These are phyloP conservation scores for Psilocybe cubensis DNA, from an alignment of 768 basidiomycete species.

Conservation along the genomic window DNA sequence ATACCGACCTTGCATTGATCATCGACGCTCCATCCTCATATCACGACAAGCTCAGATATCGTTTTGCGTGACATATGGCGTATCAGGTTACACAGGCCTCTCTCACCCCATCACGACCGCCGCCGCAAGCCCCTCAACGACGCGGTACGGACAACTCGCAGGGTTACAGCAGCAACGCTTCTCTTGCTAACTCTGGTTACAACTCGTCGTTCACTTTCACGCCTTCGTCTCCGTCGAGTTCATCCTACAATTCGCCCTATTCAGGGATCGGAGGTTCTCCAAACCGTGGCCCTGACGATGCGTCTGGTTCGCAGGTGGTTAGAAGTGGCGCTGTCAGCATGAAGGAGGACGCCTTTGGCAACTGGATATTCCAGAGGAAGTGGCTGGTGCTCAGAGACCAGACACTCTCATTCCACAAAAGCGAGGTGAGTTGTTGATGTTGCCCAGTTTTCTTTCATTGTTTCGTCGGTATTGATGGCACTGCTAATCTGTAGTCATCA, in stretches of 20 bases:
- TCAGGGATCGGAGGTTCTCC: slow-evolving; percentile 85
- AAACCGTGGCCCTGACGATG: slow-evolving; percentile 46
- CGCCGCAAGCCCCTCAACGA: slow-evolving; percentile 69
- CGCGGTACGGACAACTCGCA: slow-evolving; percentile 43
- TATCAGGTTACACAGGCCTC: slow-evolving; percentile 51
- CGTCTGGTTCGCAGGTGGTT: slow-evolving; percentile 51
- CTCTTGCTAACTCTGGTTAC: slow-evolving; percentile 60
- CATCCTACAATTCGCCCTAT: slow-evolving; percentile 69
- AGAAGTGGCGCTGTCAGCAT: slow-evolving; percentile 78
- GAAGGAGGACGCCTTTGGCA: slow-evolving; percentile 94
- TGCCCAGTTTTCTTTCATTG: neutral
- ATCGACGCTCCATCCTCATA: slow-evolving; percentile 9
- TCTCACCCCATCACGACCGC: slow-evolving; percentile 78
- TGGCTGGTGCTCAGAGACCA: slow-evolving; percentile 88
- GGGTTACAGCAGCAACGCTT: slow-evolving; percentile 39
- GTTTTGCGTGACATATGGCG: slow-evolving; percentile 28
- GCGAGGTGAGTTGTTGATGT: slow-evolving; percentile 65
- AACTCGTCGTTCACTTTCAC: slow-evolving; percentile 59
- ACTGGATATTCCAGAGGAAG: slow-evolving; percentile 90
- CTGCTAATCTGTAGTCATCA: slow-evolving; percentile 42
- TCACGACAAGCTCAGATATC: slow-evolving; percentile 4
- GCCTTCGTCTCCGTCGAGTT: slow-evolving; percentile 52
- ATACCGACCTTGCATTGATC: slow-evolving; percentile 17
- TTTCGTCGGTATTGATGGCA: slow-evolving; percentile 1
- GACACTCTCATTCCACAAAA: slow-evolving; percentile 83